Conservation (phyloP, 371 early-diverging fungal genomes). For the Nematocida parisii region DNA sequence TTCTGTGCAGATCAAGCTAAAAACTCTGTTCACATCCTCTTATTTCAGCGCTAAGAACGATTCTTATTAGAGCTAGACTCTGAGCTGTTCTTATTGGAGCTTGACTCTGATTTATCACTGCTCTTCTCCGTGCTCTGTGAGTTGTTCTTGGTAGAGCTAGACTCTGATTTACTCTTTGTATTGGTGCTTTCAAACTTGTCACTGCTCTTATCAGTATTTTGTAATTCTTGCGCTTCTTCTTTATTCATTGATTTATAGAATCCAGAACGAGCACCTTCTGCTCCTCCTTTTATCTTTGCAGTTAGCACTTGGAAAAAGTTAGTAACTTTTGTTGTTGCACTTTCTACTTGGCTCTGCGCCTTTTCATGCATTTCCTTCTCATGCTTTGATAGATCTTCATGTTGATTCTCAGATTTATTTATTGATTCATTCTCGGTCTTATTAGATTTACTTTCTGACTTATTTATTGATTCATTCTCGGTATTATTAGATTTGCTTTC, state of each 20-base stretch:
- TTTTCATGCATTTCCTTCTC: conserved; percentile 16
- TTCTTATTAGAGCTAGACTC: not conserved
- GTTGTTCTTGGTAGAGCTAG: no score
- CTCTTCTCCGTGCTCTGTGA: no score
- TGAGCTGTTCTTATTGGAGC: not conserved
- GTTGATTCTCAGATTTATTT: not conserved
- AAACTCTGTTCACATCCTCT: no score
- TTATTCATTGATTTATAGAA: conserved; percentile 20
- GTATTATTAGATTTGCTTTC: not conserved
- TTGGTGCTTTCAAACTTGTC: no score
- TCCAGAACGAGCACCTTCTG: conserved; percentile 20
- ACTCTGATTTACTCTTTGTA: no score
- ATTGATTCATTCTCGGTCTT: not conserved
- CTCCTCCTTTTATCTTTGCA: conserved; percentile 21
- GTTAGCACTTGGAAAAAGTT: not conserved
- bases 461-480: not conserved
- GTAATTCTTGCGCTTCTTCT: conserved; percentile 5
- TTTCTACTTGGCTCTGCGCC: not conserved
- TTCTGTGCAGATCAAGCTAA: no score
- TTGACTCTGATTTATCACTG: not conserved
- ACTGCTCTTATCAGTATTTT: not conserved
- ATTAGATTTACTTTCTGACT: not conserved
- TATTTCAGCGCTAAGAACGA: no score
- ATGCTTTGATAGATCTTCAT: not conserved
- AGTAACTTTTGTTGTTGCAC: conserved; percentile 1